Conservation (phyloP, 257 asterid genomes). For the Jacaranda copaia region DNA sequence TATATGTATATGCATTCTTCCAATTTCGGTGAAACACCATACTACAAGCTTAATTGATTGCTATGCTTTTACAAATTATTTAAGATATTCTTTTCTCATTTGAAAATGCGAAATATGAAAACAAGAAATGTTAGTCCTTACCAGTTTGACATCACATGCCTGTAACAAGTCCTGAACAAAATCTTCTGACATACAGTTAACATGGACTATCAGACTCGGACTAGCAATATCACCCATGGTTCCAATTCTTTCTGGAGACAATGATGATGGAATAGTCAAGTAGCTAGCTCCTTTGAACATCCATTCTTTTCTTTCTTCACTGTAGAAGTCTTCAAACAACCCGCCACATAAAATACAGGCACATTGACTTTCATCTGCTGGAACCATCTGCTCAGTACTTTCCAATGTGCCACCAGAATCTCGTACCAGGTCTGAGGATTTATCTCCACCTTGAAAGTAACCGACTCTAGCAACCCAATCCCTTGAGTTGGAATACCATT, state of each 20-base stretch:
- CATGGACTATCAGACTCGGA: slow-evolving; percentile 60
- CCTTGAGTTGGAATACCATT: slow-evolving; percentile 58
- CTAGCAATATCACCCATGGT: slow-evolving; percentile 22
- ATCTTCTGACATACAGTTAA: slow-evolving; percentile 52
- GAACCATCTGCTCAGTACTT: slow-evolving; percentile 56
- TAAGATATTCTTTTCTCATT: background rate
- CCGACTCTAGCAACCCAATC: slow-evolving; percentile 54
- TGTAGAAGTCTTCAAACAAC: slow-evolving; percentile 67
- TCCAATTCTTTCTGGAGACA: slow-evolving; percentile 28
- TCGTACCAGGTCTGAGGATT: slow-evolving; percentile 36
- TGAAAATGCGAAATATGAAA: background rate
- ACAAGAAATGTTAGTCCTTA: slow-evolving; percentile 32
- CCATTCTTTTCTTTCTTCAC: slow-evolving; percentile 60
- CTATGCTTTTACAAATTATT: background rate
- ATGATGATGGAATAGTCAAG: slow-evolving; percentile 33
- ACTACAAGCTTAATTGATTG: background rate
- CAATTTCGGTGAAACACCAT: background rate
- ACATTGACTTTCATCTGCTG: slow-evolving; percentile 76
- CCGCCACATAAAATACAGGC: slow-evolving; percentile 74
- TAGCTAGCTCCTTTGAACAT: slow-evolving; percentile 75
- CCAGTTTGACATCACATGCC: slow-evolving; percentile 46
- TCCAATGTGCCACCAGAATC: slow-evolving; percentile 37
- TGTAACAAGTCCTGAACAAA: slow-evolving; percentile 40
- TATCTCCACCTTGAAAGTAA: slow-evolving; percentile 27
- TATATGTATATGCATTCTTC: no score